A percentile compares a stretch with the other conserved stretches of the same genome.
Conservation (phyloP, 805 yeast genomes). For the Cyberlindnera euphorbiiphila region DNA sequence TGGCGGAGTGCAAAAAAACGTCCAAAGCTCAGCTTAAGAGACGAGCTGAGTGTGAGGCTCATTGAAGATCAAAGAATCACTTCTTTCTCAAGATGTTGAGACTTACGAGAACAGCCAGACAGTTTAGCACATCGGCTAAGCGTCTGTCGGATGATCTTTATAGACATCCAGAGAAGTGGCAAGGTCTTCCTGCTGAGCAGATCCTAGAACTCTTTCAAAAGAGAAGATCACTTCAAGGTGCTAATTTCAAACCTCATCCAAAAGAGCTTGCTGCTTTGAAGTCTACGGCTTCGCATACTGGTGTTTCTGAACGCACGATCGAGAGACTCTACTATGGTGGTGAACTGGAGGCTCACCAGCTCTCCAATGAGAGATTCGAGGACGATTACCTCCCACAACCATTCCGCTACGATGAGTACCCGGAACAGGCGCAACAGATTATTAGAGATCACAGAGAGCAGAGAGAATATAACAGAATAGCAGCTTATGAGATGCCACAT, state of each 20-base stretch:
- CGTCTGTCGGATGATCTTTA: conserved; percentile 14
- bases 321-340: conserved; percentile 38
- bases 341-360: conserved; percentile 39
- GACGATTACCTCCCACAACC: conserved; percentile 37
- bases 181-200: conserved; percentile 58
- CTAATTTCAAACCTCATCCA: conserved; percentile 43
- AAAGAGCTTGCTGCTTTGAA: conserved; percentile 57
- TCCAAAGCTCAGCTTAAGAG: too few species aligned
- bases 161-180: conserved; percentile 59
- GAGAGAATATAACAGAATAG: conserved; percentile 72
- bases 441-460: conserved; percentile 69
- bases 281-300: conserved; percentile 41
- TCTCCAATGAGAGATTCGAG: conserved; percentile 31
- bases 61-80: background rate
- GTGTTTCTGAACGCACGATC: conserved; percentile 34
- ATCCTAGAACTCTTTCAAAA: conserved; percentile 58
- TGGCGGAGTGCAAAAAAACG: too few species aligned
- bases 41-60: too few species aligned
- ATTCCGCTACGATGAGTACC: conserved; percentile 62
- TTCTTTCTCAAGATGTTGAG: conserved; percentile 12
- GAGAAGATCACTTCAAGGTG: conserved; percentile 53
- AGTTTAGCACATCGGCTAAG: conserved; percentile 15
- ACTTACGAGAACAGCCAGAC: conserved; percentile 14
- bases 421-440: conserved; percentile 67
- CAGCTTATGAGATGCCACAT: conserved; percentile 90